Evolutionary conservation across 768 basidiomycete species (phyloP), one percentile per base, ranked within the genome.

Genomic region (Brasilioporus rufonigricans): DNA sequence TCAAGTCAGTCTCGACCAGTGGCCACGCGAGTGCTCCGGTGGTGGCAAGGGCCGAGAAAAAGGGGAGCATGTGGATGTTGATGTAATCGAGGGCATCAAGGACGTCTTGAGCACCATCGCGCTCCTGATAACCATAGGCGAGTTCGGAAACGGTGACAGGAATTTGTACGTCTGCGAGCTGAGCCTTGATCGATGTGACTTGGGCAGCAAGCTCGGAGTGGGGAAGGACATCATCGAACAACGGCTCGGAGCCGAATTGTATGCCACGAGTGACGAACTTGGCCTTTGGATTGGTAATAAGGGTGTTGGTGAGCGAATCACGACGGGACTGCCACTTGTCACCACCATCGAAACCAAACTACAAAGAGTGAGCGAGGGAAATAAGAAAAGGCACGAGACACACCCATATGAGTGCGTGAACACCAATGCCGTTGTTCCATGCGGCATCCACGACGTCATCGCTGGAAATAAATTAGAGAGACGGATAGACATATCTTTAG

Each of bases 1-100:
- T n/a, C n/a, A n/a, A n/a, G n/a, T n/a, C n/a, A n/a, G n/a, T n/a
- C n/a, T 73, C 47, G 0, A 89, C 82, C 29, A 84, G 71, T 1
- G 85, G 80, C 86, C 87, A 89, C 2, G 87, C 79, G 19, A 75
- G 64, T 41, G 75, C 76, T 4, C 82, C 88, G 81, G 59, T 59
- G 29, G 52, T 59, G 21, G 59, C 62, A 23, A 32, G 41, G 5
- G 36, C 13, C 36, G 53, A 77, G 65, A 88, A 89, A 71, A 88
- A 87, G 3, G 87, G 87, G 27, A 89, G 69, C 74, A 86, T 87
- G 63, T 89, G 87, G 0, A 79, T 80, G 58, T 88, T 82, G 47
- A 89, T 81, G 44, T 77, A 74, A 61, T 89, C 84, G 9, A 87
- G 32, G n/a, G n/a, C n/a, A n/a, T n/a, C n/a, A n/a, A n/a, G n/a